Evolutionary conservation across 2,329 filamentous ascomycete genomes (phyloP), one percentile per base, ranked within the genome.

Genomic region (Paecilomyces sp.): DNA sequence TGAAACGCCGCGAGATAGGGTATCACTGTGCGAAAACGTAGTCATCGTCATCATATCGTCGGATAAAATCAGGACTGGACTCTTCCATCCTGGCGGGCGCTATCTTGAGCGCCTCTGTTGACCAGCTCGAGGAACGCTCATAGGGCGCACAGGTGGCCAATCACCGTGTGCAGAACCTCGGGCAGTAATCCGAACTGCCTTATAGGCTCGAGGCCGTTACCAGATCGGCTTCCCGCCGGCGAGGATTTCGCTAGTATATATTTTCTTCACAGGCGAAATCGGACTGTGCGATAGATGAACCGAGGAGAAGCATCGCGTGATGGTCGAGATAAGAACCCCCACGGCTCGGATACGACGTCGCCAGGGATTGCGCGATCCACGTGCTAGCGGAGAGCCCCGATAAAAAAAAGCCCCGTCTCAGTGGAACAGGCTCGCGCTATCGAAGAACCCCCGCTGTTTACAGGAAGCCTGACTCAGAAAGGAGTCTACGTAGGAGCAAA

Each of bases 381-480:
- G 51, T 53, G 51, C 51, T 25, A 53, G 24, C 51, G 47, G 47
- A 33, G 31, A 33, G 31, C 31, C 8, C 36, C 36, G 3, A 22
- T 22, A 22, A 15, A 5, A 9, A 36, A 36, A 36, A 11, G 36
- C 36, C 13, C 36, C 36, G 12, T n/a, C 36, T 15, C 13, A 36
- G 13, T 6, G 25, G 36, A n/a, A 18, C n/a, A 22, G 18, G 15
- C 41, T 22, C 9, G n/a, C 4, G 5, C 41, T 18, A 47, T 47
- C 41, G 5, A 47, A 11, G 6, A 33, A 33, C 31, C 41, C 15
- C 36, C 41, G 41, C 64, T 62, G 60, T 64, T 68, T 77, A 80
- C 66, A 80, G 67, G 68, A 80, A 80, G 61, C 77, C 77, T 56
- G 77, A 80, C 68, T 80, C 77, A 60, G 77, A 79, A 51, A 80